Percentiles rank a stretch among this genome's conserved stretches.
Evolutionary conservation across 2,329 filamentous ascomycete genomes (phyloP).

Genomic region (Didymella glomerata): DNA sequence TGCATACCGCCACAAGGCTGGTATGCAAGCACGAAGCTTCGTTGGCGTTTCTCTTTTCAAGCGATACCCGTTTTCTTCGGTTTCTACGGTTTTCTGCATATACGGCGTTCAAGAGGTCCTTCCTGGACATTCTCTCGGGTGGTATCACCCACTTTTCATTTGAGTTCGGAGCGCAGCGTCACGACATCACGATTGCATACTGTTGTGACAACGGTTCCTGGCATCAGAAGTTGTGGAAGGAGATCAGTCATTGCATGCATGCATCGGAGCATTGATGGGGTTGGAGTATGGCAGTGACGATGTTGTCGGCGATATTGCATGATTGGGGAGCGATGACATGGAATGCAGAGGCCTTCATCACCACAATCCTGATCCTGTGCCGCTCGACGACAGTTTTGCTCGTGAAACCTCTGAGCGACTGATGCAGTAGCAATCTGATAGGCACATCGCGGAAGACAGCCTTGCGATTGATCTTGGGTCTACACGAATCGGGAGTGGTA

Average conservation of each 20-base stretch:
- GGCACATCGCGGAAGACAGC: background rate
- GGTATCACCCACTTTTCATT: background rate
- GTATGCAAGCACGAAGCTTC: conserved; percentile 23
- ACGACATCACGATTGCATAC: background rate
- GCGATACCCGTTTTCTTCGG: conserved; percentile 40
- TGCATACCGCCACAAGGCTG: conserved; percentile 3
- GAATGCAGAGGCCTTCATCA: background rate
- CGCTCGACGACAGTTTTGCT: background rate
- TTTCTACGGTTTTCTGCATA: conserved; percentile 17
- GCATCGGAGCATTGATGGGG: background rate
- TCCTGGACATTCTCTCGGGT: background rate
- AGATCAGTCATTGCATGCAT: background rate
- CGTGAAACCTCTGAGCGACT: background rate
- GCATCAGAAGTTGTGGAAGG: background rate
- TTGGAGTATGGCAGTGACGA: background rate
- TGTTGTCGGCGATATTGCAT: background rate
- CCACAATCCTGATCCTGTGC: background rate
- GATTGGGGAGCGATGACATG: background rate
- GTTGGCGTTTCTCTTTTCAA: conserved; percentile 26
- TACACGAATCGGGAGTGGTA: conserved; percentile 5
- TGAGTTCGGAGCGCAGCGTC: background rate
- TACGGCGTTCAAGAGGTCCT: conserved; percentile 1
- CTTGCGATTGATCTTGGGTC: background rate
- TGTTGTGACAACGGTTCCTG: background rate
- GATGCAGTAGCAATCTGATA: background rate